Evolutionary conservation across 2,329 filamentous ascomycete species (phyloP), one percentile per base, ranked within the genome.

Genomic region (Pseudogymnoascus sp.): DNA sequence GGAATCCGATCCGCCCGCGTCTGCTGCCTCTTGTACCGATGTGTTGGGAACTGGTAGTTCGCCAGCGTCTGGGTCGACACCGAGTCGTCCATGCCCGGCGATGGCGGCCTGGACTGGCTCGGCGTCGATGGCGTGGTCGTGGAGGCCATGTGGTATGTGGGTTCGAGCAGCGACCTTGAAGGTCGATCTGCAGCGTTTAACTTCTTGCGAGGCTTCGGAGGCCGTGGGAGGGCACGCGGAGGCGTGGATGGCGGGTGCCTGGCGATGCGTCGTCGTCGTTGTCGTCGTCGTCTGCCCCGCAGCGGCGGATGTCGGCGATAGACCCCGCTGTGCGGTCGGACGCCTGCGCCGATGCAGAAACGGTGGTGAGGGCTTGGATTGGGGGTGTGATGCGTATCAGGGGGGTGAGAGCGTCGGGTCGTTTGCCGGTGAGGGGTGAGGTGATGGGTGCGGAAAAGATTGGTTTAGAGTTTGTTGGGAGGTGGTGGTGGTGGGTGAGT

Each of bases 21-120:
- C 65, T 86, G 80, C 45, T 77, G 77, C 65, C 78, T 80, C 73
- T 80, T 79, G 60, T 90, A 78, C 21, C 86, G 79, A 67, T 83
- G 77, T 21, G 78, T 77, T 8, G 87, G 87, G 69, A 90, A 89
- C 63, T 74, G 75, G 76, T 89, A 89, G 68, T 74, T 67, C 33
- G 65, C 61, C 26, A 66, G 60, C 12, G 68, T 69, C 62, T 69
- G 68, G 23, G 12, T 49, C 4, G 60, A 61, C 8, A 61, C 60
- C 4, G 60, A 61, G 58, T 60, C 58, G 49, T 55, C 49, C 49
- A 55, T 55, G 1, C 8, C 12, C 1, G 26, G n/a, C 1, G 26
- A 11, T 4, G 8, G 45, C 12, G 45, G 45, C 10, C 29, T n/a
- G 1, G 49, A 55, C 10, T 55, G 26, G 29, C 49, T 19, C 2